phyloP scores from a whole-genome alignment of 495 filamentous ascomycete species.

The Staphylotrichum tortipilum region DNA sequence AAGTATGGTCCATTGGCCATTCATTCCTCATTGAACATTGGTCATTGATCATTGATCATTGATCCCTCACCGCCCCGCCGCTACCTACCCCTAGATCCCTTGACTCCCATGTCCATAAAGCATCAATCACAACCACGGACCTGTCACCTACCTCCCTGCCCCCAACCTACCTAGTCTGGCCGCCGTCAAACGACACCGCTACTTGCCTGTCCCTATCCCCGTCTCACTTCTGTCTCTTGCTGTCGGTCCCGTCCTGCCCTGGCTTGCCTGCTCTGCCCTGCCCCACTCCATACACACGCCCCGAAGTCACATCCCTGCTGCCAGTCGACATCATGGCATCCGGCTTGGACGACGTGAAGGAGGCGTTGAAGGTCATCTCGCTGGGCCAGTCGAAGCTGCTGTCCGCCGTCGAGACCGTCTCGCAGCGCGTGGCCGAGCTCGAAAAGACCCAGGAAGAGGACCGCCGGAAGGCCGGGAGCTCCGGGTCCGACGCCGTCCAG shows the following conservation, averaged over 20 bases:
- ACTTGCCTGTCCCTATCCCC: too few species aligned
- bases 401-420: conserved; percentile 55
- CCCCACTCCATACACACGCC: too few species aligned
- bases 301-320: neutral
- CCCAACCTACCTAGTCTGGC: too few species aligned
- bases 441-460: conserved; percentile 12
- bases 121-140: neutral
- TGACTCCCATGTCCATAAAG: neutral
- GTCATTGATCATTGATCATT: neutral
- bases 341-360: conserved; percentile 44
- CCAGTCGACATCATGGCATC: conserved; percentile 9
- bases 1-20: too few species aligned
- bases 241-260: neutral
- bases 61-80: neutral
- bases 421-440: conserved; percentile 40
- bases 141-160: too few species aligned
- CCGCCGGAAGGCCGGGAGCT: neutral
- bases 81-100: too few species aligned
- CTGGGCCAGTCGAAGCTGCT: conserved; percentile 51
- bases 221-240: neutral
- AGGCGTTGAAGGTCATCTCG: conserved; percentile 44
- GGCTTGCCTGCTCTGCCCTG: neutral
- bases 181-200: too few species aligned
- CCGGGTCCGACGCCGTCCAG: neutral
- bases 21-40: too few species aligned